A percentile compares a stretch with the other conserved stretches of the same genome.
Evolutionary conservation across 805 yeast species (phyloP).

Genomic region (Ogataea polymorpha): DNA sequence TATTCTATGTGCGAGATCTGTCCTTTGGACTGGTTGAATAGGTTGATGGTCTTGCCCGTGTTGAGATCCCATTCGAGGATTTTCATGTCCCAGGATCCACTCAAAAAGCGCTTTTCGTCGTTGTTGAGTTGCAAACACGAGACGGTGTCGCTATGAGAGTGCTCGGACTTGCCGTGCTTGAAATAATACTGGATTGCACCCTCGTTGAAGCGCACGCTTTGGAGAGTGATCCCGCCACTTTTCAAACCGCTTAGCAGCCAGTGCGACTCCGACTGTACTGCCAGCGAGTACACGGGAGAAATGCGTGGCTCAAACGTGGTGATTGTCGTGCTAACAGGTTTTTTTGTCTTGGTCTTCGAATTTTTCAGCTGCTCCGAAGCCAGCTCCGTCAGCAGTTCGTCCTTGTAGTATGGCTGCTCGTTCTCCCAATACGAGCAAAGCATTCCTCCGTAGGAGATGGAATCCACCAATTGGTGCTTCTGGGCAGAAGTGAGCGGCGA

Average conservation of each 20-base stretch:
- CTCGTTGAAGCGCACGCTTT: slow-evolving; percentile 77
- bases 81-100: slow-evolving; percentile 89
- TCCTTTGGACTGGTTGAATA: slow-evolving; percentile 60
- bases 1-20: slow-evolving; percentile 76
- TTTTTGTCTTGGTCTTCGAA: slow-evolving; percentile 19
- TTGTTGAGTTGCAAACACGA: slow-evolving; percentile 65
- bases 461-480: slow-evolving; percentile 82
- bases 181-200: slow-evolving; percentile 80
- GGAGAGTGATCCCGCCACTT: slow-evolving; percentile 83
- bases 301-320: slow-evolving; percentile 51
- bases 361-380: slow-evolving; percentile 17
- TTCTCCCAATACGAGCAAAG: slow-evolving; percentile 90
- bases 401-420: slow-evolving; percentile 71
- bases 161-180: slow-evolving; percentile 28
- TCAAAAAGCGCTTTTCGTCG: slow-evolving; percentile 59
- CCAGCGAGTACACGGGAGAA: slow-evolving; percentile 86
- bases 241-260: slow-evolving; percentile 83
- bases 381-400: slow-evolving; percentile 32
- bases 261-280: slow-evolving; percentile 74
- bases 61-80: slow-evolving; percentile 84
- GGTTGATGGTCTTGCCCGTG: slow-evolving; percentile 52
- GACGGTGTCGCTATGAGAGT: slow-evolving; percentile 67
- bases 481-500: slow-evolving; percentile 88
- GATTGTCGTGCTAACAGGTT: slow-evolving; percentile 36
- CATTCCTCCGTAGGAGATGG: slow-evolving; percentile 81